These are phyloP conservation scores for Collybia sp. DNA, from an alignment of 768 basidiomycete species.

Conservation along the genomic window DNA sequence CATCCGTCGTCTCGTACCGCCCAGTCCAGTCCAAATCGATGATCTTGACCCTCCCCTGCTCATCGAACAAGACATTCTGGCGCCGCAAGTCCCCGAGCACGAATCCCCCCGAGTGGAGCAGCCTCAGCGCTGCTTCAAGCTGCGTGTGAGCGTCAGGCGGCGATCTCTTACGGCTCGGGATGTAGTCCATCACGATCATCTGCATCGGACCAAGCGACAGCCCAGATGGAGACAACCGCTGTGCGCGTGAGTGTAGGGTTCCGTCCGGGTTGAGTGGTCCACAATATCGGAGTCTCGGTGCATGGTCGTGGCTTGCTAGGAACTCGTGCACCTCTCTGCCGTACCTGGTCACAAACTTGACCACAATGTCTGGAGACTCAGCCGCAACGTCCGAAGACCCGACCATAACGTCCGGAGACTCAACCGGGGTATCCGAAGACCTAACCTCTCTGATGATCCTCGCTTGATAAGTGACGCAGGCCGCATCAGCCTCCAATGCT, in stretches of 20 bases:
- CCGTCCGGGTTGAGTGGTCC: slow-evolving; percentile 14
- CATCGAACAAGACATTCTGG: slow-evolving; percentile 11
- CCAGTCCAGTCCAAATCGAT: slow-evolving; percentile 10
- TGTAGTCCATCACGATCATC: too few relatives aligned
- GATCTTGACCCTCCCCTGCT: slow-evolving; percentile 6
- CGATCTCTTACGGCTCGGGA: too few relatives aligned
- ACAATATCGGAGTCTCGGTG: slow-evolving; percentile 25
- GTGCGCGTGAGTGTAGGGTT: background rate
- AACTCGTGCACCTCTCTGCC: slow-evolving; percentile 22
- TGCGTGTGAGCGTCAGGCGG: background rate
- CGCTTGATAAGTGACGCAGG: slow-evolving; percentile 18
- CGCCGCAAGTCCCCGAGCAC: slow-evolving; percentile 14
- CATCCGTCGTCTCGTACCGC: background rate
- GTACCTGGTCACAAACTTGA: slow-evolving; percentile 34
- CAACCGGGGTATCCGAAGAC: background rate
- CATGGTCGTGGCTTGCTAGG: slow-evolving; percentile 20
- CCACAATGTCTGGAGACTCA: slow-evolving; percentile 8
- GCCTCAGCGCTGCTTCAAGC: background rate
- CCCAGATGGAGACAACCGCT: too few relatives aligned
- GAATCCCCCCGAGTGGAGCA: background rate
- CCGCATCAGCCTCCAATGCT: slow-evolving; percentile 9
- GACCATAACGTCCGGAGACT: slow-evolving; percentile 14
- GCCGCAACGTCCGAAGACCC: slow-evolving; percentile 26
- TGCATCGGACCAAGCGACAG: too few relatives aligned
- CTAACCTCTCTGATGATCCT: slow-evolving; percentile 2